phyloP scores from a whole-genome alignment of 768 basidiomycete genomes.

The Mrakia blollopis region DNA sequence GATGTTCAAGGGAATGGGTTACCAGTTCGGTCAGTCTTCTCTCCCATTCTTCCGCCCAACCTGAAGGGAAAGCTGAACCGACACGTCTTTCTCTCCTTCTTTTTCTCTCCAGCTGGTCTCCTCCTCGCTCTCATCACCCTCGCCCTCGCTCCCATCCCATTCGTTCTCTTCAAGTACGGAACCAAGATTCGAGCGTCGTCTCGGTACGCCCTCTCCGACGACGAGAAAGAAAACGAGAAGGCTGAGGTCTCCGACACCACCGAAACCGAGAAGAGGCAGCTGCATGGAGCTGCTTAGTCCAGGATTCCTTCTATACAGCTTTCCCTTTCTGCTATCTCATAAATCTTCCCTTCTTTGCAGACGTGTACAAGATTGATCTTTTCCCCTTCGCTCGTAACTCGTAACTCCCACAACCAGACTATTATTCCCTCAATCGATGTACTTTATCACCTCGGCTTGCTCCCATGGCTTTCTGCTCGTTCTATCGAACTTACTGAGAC shows the following conservation, averaged over 20 bases:
- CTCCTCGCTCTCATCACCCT: slow-evolving; percentile 23
- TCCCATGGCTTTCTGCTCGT: no score
- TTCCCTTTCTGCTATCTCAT: no score
- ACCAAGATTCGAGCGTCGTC: slow-evolving; percentile 7
- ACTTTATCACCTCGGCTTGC: no score
- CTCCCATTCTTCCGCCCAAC: no score
- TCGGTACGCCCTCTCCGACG: slow-evolving; percentile 14
- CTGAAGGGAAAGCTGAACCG: no score
- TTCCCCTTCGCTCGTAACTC: no score
- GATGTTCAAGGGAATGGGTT: slow-evolving; percentile 46
- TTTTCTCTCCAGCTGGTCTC: slow-evolving; percentile 16
- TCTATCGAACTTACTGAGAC: no score
- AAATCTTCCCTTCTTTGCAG: no score
- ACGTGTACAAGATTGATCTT: no score
- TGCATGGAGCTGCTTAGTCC: neutral
- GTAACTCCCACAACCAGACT: no score
- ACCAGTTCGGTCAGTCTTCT: neutral
- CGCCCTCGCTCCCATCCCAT: slow-evolving; percentile 23
- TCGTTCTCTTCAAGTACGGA: slow-evolving; percentile 32
- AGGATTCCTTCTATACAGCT: neutral
- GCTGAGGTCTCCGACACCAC: neutral
- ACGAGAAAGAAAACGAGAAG: neutral
- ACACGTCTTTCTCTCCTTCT: neutral
- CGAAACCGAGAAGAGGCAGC: slow-evolving; percentile 8
- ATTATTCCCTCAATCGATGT: no score